Evolutionary conservation across 768 basidiomycete species (phyloP), one percentile per base, ranked within the genome.

Genomic region (Lentinula sp.): DNA sequence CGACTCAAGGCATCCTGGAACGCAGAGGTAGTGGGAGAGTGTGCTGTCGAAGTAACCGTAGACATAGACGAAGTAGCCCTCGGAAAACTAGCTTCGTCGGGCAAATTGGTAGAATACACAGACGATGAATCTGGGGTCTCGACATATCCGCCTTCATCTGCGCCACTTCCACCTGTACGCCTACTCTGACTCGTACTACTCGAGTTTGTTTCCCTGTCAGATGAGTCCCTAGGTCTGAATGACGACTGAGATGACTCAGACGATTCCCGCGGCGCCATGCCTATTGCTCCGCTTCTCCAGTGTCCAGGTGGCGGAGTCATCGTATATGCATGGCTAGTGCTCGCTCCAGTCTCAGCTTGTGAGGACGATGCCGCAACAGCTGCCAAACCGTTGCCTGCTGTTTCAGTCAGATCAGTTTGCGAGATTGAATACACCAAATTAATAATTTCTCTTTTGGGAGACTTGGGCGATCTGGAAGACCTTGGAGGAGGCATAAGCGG

Each of bases 1-100:
- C 34, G 18, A 43, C 75, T 78, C 45, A 82, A 69, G 15, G 79
- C 82, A 65, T 89, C 88, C 31, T 84, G 82, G 73, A 92, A 92
- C n/a, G 87, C 88, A n/a, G 89, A 91, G 5, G 80, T 84, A 3
- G 89, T 88, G 1, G 89, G 90, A 9, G 89, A 91, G 4, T 82
- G 78, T 5, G 49, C 40, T 31, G 40, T 34, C 4, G 59, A 39
- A 42, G 7, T 13, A 4, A 70, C 68, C 3, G 81, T 70, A 23
- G 86, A 86, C 50, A 84, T 64, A 18, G 82, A 76, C 62, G 84
- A 70, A 1, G 86, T 87, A 34, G 74, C 74, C 57, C 84, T 68
- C 13, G 68, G 74, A 2, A 63, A 69, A 32, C 64, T 67, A 28
- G 70, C 70, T 34, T 76, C 77, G 2, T 70, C 71, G 45, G 9